Evolutionary conservation across 768 basidiomycete genomes (phyloP).

Genomic region (Rhodotorula kratochvilovae): DNA sequence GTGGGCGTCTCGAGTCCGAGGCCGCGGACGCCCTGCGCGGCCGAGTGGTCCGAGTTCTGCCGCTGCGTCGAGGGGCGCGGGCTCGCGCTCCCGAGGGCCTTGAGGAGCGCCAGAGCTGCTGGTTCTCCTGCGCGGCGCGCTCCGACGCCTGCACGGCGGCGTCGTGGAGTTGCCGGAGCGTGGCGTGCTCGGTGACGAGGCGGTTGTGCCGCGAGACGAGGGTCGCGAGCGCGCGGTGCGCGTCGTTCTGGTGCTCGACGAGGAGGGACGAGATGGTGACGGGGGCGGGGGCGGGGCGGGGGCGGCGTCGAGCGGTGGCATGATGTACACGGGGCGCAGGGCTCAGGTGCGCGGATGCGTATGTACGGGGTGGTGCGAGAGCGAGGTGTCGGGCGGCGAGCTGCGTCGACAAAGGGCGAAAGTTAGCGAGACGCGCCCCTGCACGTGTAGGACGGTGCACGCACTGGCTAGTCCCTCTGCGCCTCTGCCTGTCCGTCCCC

Average conservation of each 20-base stretch:
- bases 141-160: constrained; percentile 7
- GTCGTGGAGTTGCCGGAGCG: constrained; percentile 7
- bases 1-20: constrained; percentile 10
- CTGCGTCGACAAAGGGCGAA: too few relatives aligned
- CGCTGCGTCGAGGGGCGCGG: constrained; percentile 12
- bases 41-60: constrained; percentile 4
- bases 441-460: too few relatives aligned
- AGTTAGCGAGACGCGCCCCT: too few relatives aligned
- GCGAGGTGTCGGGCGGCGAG: too few relatives aligned
- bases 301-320: too few relatives aligned
- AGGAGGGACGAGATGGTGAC: constrained; percentile 14
- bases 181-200: constrained; percentile 10
- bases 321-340: too few relatives aligned
- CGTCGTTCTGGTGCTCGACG: constrained; percentile 21
- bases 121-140: constrained; percentile 25
- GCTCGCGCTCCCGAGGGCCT: constrained; percentile 17
- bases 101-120: constrained; percentile 36
- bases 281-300: neutral
- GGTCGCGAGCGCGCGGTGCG: constrained; percentile 17
- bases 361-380: too few relatives aligned
- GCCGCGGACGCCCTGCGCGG: neutral
- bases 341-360: too few relatives aligned
- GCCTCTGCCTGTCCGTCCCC: too few relatives aligned
- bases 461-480: too few relatives aligned
- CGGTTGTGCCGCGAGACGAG: constrained; percentile 32